phyloP scores from a whole-genome alignment of 2,329 filamentous ascomycete genomes.

The Penicillium concentricum region DNA sequence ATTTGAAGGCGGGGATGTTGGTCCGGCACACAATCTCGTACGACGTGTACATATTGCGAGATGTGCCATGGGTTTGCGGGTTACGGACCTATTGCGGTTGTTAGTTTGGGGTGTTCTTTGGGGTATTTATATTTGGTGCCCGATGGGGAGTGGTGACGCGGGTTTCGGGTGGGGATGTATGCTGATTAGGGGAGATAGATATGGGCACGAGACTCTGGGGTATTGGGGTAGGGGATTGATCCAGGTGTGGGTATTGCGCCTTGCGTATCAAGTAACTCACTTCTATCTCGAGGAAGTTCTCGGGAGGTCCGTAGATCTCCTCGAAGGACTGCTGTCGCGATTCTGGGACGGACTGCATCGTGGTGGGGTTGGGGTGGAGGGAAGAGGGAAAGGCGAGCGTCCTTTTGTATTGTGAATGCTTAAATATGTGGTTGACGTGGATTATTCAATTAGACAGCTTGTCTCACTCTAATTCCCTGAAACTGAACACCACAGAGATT shows the following conservation, averaged over 20 bases:
- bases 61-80: conserved; percentile 90
- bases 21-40: conserved; percentile 98
- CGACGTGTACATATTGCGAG: conserved; percentile 95
- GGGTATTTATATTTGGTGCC: neutral
- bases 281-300: conserved; percentile 99
- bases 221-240: neutral
- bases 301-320: conserved; percentile 96
- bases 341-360: conserved; percentile 64
- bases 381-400: neutral
- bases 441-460: neutral
- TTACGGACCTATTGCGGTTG: conserved; percentile 65
- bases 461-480: neutral
- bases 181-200: conserved; percentile 5
- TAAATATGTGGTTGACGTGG: neutral
- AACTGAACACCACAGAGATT: neutral
- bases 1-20: conserved; percentile 98
- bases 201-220: conserved; percentile 3
- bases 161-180: neutral
- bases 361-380: conserved; percentile 19
- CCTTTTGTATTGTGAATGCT: neutral
- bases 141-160: neutral
- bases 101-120: neutral
- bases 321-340: conserved; percentile 91
- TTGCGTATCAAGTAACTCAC: conserved; percentile 48
- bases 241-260: neutral